These are phyloP conservation scores for Xylariomycetidae sp. DNA, from an alignment of 2,329 filamentous ascomycete genomes.

Conservation along the genomic window DNA sequence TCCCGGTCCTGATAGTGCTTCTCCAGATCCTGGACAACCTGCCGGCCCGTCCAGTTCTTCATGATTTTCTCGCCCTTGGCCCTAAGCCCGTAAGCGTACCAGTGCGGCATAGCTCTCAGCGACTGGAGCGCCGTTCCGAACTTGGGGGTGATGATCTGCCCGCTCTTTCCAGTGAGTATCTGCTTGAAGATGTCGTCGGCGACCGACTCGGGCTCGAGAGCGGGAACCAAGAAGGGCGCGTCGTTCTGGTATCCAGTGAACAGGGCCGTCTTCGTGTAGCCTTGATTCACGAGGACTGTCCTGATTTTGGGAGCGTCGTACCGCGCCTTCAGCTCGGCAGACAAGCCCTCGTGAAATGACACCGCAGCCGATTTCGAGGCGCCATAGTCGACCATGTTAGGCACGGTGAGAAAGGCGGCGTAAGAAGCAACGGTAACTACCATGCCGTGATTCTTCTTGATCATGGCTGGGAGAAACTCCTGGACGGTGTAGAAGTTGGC, in stretches of 20 bases:
- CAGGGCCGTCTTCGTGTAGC: constrained; percentile 57
- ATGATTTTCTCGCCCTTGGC: constrained; percentile 37
- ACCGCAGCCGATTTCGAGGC: constrained; percentile 54
- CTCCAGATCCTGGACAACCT: constrained; percentile 43
- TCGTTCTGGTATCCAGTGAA: constrained; percentile 52
- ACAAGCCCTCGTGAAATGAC: constrained; percentile 55
- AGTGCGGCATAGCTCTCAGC: constrained; percentile 54
- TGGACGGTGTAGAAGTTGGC: constrained; percentile 45
- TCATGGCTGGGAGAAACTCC: constrained; percentile 49
- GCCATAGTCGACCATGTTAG: constrained; percentile 56
- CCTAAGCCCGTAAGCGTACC: constrained; percentile 54
- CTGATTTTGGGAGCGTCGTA: constrained; percentile 53
- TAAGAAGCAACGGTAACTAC: constrained; percentile 52
- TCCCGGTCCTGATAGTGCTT: constrained; percentile 29
- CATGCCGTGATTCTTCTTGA: constrained; percentile 47
- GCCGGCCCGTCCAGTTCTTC: constrained; percentile 39
- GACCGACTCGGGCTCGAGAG: constrained; percentile 57
- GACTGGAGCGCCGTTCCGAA: constrained; percentile 36
- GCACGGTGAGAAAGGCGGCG: constrained; percentile 48
- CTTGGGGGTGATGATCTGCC: constrained; percentile 51
- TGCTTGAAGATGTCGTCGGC: constrained; percentile 59
- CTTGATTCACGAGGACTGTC: constrained; percentile 62
- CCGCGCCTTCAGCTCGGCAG: constrained; percentile 42
- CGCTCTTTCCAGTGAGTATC: constrained; percentile 53
- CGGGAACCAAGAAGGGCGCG: constrained; percentile 45